Evolutionary conservation across 495 filamentous ascomycete genomes (phyloP).

Genomic region (Talaromyces stipitatus): DNA sequence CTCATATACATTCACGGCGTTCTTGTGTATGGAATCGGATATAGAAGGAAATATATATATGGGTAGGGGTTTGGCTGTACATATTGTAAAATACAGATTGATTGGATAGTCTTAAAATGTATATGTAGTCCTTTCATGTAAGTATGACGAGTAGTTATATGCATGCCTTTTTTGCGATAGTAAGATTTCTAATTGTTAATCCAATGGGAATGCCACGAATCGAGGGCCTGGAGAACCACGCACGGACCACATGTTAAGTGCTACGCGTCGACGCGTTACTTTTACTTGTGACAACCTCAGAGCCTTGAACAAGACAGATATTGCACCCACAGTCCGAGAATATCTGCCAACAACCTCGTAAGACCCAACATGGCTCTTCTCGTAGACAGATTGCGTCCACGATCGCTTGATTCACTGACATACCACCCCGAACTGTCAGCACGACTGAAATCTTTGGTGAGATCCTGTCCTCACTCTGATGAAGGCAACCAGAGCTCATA

Average conservation of each 20-base stretch:
- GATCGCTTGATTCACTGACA: conserved; percentile 74
- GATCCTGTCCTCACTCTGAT: conserved; percentile 7
- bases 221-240: conserved; percentile 6
- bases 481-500: background rate
- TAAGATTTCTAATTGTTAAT: background rate
- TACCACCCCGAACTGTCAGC: conserved; percentile 87
- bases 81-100: background rate
- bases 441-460: conserved; percentile 78
- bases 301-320: background rate
- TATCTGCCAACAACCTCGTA: background rate
- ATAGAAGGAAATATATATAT: background rate
- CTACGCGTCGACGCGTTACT: conserved; percentile 29
- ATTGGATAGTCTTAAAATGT: no score
- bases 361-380: conserved; percentile 58
- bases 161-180: no score
- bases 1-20: conserved; percentile 3
- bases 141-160: no score
- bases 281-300: background rate
- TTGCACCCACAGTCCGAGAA: background rate
- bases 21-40: background rate
- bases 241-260: conserved; percentile 37
- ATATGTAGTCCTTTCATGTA: no score
- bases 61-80: background rate
- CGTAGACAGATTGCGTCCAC: conserved; percentile 92
- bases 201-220: background rate